Evolutionary conservation across 139 green algal genomes (phyloP), one percentile per base, ranked within the genome.

Genomic region (Chlamydomonas schloesseri): DNA sequence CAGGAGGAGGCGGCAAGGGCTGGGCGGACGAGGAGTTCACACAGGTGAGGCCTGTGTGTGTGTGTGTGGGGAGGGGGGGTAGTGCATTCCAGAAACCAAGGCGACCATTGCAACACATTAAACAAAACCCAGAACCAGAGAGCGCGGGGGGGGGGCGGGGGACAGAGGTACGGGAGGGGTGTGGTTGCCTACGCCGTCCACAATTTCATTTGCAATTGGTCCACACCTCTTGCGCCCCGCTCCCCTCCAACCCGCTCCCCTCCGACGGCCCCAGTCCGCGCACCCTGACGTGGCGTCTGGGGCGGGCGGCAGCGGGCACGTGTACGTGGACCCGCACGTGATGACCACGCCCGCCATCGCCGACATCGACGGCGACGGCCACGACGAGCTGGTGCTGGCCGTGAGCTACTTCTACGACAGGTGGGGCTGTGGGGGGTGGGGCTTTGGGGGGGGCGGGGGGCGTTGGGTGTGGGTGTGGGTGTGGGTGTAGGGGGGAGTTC

Each of bases 401-500:
- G 96, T 97, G 2, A 95, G 93, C 20, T 99, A 98, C 90, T 98
- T 98, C 74, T 99, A 96, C 82, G 97, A 99, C 91, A 77, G 81
- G 46, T 85, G n/a, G 17, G 79, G 23, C 2, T 26, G 20, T 6
- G 8, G 55, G 55, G 2, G 55, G 6, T 10, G 55, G 55, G 55
- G 55, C 6, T 26, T 29, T 64, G 55, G 21, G 18, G 60, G 24
- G 24, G 60, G 10, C 18, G 23, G 60, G 29, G 65, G 42, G 42
- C 42, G 42, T 50, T 50, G 6, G 42, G 42, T 8, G 42, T 5
- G 42, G 6, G 42, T 50, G 42, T 8, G 42, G 42, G 42, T 50
- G 42, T 5, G 42, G 42, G 42, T 50, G 42, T 5, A 8, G 42
- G 42, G 42, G 8, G 42, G 42, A 50, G 42, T n/a, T n/a, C n/a